Evolutionary conservation across 345 rosid genomes (phyloP).

Genomic region (Brassica incana): DNA sequence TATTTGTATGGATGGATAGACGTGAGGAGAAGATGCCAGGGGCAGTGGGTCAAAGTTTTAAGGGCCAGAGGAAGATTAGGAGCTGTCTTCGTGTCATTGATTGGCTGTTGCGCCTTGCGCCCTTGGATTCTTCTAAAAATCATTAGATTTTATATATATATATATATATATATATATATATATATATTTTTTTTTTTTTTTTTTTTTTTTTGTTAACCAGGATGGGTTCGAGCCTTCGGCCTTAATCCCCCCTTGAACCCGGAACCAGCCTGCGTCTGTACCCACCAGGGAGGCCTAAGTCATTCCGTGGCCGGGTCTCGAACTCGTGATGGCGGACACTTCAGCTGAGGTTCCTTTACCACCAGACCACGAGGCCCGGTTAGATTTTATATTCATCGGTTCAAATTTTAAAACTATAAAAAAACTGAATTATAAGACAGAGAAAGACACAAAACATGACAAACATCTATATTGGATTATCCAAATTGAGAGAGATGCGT

Average conservation of each 20-base stretch:
- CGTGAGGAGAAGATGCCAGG: constrained; percentile 4
- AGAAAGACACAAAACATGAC: background rate
- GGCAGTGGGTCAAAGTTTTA: constrained; percentile 14
- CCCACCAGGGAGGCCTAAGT: too few relatives aligned
- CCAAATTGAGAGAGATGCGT: constrained; percentile 23
- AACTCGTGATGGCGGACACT: too few relatives aligned
- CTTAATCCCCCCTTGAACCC: too few relatives aligned
- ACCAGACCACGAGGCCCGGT: too few relatives aligned
- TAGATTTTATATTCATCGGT: constrained; percentile 13
- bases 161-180: too few relatives aligned
- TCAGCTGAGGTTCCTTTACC: too few relatives aligned
- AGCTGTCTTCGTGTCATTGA: constrained; percentile 21
- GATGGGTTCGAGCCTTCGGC: too few relatives aligned
- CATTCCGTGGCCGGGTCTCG: too few relatives aligned
- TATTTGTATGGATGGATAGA: constrained; percentile 3
- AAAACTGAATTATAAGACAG: background rate
- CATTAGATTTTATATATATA: constrained; percentile 3
- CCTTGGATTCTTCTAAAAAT: constrained; percentile 14
- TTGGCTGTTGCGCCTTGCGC: background rate
- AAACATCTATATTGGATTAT: background rate
- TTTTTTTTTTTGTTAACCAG: too few relatives aligned
- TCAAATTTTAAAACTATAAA: constrained; percentile 2
- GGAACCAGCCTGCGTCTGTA: too few relatives aligned
- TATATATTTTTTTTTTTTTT: too few relatives aligned
- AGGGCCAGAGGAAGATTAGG: background rate